Base-by-base conservation (phyloP, 176 grass and related monocot species). In the Avena sativa region DNA sequence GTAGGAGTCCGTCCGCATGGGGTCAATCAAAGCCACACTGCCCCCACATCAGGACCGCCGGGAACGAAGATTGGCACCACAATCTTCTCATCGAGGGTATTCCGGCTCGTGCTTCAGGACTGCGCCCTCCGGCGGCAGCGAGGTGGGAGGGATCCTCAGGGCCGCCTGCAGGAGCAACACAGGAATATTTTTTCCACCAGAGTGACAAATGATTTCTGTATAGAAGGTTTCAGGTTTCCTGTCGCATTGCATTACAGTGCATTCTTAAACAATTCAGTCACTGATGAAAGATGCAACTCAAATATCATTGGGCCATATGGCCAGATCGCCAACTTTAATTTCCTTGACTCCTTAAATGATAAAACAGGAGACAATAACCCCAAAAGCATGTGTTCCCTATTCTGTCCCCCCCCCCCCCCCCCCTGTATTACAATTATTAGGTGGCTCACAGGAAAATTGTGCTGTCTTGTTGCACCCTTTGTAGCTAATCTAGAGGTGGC, bases 371-470 rank as follows among this genome's bases (percentile, higher is more conserved):
- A 46, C 74, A 34, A 44, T 84, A 76, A 46, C 59, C 81, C 59
- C 58, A 55, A 84, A 75, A 84, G 16, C 19, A 16, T 58, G 34
- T 30, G 40, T 59, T 86, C 67, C 50, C 32, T 75, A 80, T 71
- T 38, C 58, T 84, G 57, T 28, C 69, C 69, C 61, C 76, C 28
- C 61, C 76, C 28, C 61, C 76, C 69, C 61, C 69, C 69, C 61
- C 76, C 28, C 52, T 36, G 81, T 61, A 53, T 52, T 76, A 88
- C 30, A 91, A 81, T 75, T 91, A 63, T 78, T 47, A 66, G 69
- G 70, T 85, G 50, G 60, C n/a, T 85, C 59, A 85, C 49, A 88
- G 59, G 76, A 56, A 84, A 91, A 80, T 11, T 61, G 19, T 82
- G 71, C 38, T 87, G 68, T 85, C 76, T 59, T 63, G 43, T 53